These are phyloP conservation scores for Epipyxis sp. DNA, from an alignment of 108 stramenopile genomes.

Conservation along the genomic window DNA sequence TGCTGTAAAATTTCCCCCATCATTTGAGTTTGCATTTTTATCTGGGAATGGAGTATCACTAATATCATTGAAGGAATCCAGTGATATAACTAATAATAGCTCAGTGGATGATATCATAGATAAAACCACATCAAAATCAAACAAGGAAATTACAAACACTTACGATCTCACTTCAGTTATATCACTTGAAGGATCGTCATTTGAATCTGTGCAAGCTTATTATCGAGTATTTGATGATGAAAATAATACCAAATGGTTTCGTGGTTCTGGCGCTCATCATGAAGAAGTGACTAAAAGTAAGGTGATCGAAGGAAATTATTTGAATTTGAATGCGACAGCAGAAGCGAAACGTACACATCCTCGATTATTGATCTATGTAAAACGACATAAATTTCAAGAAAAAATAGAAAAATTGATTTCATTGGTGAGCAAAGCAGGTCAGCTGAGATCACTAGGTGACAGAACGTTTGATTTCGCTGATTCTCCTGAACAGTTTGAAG, in stretches of 20 bases:
- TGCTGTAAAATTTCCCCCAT: background rate
- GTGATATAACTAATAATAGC: too few species aligned
- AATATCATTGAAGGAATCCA: too few species aligned
- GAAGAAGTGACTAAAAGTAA: background rate
- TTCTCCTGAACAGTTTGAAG: conserved; percentile 1
- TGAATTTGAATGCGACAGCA: background rate
- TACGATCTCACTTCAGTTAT: conserved; percentile 8
- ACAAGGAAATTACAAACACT: background rate
- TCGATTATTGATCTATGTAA: background rate
- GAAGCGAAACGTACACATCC: background rate
- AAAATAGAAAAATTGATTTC: background rate
- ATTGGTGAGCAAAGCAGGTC: background rate
- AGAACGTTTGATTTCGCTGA: background rate
- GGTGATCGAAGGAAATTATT: conserved; percentile 18
- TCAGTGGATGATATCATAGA: too few species aligned
- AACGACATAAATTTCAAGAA: background rate
- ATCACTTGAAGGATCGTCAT: background rate
- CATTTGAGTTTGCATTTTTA: background rate
- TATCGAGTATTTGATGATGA: background rate
- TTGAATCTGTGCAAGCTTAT: background rate
- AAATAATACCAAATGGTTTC: background rate
- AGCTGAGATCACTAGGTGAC: background rate
- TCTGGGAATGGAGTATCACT: too few species aligned
- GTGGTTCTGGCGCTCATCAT: background rate
- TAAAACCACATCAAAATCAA: too few species aligned